Base-by-base conservation (phyloP, 495 filamentous ascomycete genomes). In the Penicillium arizonense region DNA sequence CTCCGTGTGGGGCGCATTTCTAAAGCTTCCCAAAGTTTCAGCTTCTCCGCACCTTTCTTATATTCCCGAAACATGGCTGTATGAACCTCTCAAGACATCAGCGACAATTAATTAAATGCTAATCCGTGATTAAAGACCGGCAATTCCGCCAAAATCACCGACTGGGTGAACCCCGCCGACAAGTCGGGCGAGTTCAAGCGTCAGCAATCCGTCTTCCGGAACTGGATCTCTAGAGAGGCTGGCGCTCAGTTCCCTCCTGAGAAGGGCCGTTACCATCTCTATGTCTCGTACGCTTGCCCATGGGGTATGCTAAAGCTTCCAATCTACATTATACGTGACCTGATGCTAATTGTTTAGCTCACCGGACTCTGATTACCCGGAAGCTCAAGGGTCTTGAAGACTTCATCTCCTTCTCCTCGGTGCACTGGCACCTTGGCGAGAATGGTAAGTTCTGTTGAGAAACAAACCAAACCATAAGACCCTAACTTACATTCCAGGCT, bases 121-220 rank as follows among this genome's bases (percentile, higher is more conserved):
- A 5, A 34, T 14, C 14, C 14, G 11, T 36, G 13, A 20, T 50
- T 42, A 21, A 23, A 75, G 72, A 72, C 68, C 7, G 60, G 66
- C 39, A 72, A 64, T 41, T 14, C 64, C 7, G 41, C 32, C 23
- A 76, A 75, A 33, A 94, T 96, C 67, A 91, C 90, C 26, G 80
- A 92, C 60, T 96, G 90, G 90, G 91, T 91, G 14, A 73, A 79
- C 20, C 85, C 84, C 33, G 73, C 74, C 50, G 87, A 91, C 70
- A 86, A 82, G 55, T 79, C 83, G 2, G 92, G 92, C 71, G 91
- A 96, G 71, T 97, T 95, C 84, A 95, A 94, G 73, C 86, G 89
- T 30, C 84, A 84, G 61, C 71, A 71, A 50, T 88, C 85, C 36
- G 76, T 78, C 44, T 91, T 91, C 70, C 85, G 88, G 37, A 79